Base-by-base conservation (phyloP, 257 asterid species). In the Mentha longifolia region DNA sequence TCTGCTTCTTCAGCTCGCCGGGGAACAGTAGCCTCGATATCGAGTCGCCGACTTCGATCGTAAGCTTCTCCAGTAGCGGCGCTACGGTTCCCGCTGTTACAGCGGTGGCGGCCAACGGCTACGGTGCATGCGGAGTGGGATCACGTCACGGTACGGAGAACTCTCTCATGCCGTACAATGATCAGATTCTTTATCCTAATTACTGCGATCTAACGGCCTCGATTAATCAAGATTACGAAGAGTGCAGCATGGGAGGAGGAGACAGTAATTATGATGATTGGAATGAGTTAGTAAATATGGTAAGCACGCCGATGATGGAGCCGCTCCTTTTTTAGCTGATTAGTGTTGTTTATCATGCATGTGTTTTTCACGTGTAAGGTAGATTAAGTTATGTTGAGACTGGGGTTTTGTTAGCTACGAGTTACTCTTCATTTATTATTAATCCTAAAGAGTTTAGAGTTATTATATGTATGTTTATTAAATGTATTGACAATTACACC, bases 1-100 rank as follows among this genome's bases (percentile, higher is more conserved):
- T 28, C 67, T 6, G 76, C 70, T 64, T 73, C 42, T 70, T 80
- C 68, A 46, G 62, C 15, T n/a, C n/a, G n/a, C n/a, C n/a, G n/a
- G n/a, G n/a, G n/a, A n/a, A n/a, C n/a, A n/a, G n/a, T n/a, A 45
- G 56, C 50, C 65, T 15, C 70, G 4, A 7, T 11, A 74, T 79
- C 9, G 85, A 76, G 61, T 85, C 88, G 0, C 88, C 88, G 0
- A 83, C 82, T 15, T 83, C 91, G 1, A 83, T 74, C 16, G 75
- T 83, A 0, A 76, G 68, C 81, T 76, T 80, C 81, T 67, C 80
- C 22, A 1, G 57, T 17, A 49, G 7, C 47, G 22, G 9, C 61
- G 17, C 19, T 33, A 2, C 81, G 4, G 79, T 54, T 60, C 77
- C 72, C 3, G 2, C 72, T 3, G 68, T 59, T 6, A 17, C 39